These are phyloP conservation scores for Peronospora farinosa DNA, from an alignment of 352 stramenopile species.

Conservation along the genomic window DNA sequence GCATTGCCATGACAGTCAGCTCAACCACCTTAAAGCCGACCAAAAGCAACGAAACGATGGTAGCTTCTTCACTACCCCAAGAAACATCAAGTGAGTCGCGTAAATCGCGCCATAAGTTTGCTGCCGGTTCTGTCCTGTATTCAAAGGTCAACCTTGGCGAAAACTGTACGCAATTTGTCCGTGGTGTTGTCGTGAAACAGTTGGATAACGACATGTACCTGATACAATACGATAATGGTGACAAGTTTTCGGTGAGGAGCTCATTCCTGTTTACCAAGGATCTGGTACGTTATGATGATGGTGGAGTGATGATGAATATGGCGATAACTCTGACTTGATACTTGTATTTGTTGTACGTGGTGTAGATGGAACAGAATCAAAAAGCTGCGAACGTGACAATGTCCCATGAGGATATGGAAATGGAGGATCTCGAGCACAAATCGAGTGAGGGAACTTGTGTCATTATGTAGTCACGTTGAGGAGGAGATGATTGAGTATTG, in stretches of 20 bases:
- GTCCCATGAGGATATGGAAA: constrained; percentile 21
- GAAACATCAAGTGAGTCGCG: not conserved
- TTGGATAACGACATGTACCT: constrained; percentile 38
- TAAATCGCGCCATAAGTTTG: constrained; percentile 27
- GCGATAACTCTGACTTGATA: constrained; percentile 5
- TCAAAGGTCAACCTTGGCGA: constrained; percentile 39
- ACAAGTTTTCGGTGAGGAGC: constrained; percentile 38
- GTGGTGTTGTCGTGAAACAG: constrained; percentile 35
- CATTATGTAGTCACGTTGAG: constrained; percentile 23
- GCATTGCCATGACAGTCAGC: not conserved
- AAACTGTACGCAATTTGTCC: constrained; percentile 36
- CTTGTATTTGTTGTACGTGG: not conserved
- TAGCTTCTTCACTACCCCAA: constrained; percentile 4
- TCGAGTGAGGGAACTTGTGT: constrained; percentile 11
- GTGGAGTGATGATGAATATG: not conserved
- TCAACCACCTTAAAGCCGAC: not conserved
- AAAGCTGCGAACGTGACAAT: constrained; percentile 6
- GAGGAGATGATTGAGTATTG: constrained; percentile 19
- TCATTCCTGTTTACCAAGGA: constrained; percentile 46
- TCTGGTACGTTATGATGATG: constrained; percentile 27
- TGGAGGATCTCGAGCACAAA: constrained; percentile 17
- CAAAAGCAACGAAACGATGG: constrained; percentile 1
- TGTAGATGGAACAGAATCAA: constrained; percentile 38
- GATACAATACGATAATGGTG: constrained; percentile 52
- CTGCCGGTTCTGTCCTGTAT: constrained; percentile 31